Conservation (phyloP, 75 land plant species). For the Sequoiadendron giganteum region DNA sequence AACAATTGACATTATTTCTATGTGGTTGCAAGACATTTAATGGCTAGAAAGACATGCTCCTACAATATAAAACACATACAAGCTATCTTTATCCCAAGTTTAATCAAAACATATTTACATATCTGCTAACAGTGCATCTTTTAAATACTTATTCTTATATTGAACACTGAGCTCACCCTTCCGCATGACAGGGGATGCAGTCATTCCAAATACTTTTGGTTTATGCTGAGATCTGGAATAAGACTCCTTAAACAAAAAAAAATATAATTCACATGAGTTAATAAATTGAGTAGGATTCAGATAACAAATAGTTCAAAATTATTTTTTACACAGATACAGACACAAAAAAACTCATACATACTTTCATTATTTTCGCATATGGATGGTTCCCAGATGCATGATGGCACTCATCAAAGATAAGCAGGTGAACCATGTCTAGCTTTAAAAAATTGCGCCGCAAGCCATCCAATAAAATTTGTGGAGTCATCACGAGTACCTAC, state of each 20-base stretch:
- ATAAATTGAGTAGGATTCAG: not conserved
- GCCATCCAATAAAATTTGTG: conserved; percentile 76
- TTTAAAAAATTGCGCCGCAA: conserved; percentile 63
- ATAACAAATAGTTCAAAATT: not conserved
- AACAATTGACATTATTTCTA: not conserved
- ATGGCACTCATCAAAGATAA: conserved; percentile 95
- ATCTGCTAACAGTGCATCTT: not conserved
- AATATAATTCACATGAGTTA: not conserved
- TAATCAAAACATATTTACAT: not conserved
- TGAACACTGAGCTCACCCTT: conserved; percentile 53
- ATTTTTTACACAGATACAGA: not conserved
- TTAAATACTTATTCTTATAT: not conserved
- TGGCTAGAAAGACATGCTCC: not conserved
- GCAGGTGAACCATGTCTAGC: conserved; percentile 49
- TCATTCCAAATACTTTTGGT: conserved; percentile 56
- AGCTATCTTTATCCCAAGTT: not conserved
- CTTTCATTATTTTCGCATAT: conserved; percentile 89
- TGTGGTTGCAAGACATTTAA: not conserved
- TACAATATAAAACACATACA: not conserved
- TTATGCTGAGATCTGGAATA: conserved; percentile 33
- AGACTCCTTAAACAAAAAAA: conserved; percentile 47
- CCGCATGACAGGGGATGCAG: conserved; percentile 53
- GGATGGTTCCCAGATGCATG: conserved; percentile 79
- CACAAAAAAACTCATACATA: conserved; percentile 29
- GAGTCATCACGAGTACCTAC: conserved; percentile 81